phyloP scores from a whole-genome alignment of 1,284 basidiomycete species.

The Pseudomicrostroma phylloplanum region DNA sequence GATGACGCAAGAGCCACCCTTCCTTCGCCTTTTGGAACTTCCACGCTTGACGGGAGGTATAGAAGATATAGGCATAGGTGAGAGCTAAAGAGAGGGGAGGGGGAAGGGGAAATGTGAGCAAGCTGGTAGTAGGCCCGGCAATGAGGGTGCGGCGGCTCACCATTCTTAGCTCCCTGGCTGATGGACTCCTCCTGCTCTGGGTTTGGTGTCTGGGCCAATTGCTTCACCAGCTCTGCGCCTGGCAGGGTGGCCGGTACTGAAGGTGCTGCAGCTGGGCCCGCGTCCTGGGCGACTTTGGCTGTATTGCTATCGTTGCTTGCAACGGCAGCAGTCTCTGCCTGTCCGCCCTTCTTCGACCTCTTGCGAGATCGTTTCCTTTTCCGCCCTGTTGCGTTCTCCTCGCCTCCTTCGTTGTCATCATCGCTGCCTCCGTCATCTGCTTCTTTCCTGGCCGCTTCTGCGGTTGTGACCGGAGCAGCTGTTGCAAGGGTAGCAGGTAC shows the following conservation, averaged over 20 bases:
- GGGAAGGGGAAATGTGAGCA: background rate
- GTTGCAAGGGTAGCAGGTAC: too few species aligned
- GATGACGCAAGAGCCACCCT: background rate
- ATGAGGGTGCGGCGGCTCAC: background rate
- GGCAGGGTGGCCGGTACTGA: background rate
- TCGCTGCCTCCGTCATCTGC: background rate
- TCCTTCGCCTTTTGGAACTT: conserved; percentile 1
- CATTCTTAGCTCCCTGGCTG: background rate
- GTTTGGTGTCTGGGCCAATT: background rate
- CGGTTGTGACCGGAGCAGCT: too few species aligned
- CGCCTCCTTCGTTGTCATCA: background rate
- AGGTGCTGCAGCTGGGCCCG: background rate
- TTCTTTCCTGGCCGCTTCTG: too few species aligned
- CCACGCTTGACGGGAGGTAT: background rate
- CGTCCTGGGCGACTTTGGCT: background rate
- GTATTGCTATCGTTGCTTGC: background rate
- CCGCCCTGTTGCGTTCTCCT: background rate
- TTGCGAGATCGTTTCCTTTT: background rate
- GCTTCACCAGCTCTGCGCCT: background rate
- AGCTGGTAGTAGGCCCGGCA: background rate
- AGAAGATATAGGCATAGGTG: background rate
- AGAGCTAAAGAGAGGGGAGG: background rate
- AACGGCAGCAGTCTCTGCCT: too few species aligned
- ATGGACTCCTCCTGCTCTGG: background rate
- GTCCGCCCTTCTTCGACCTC: background rate